These are phyloP conservation scores for Homolaphlyctis polyrhiza DNA, from an alignment of 371 early-diverging fungal species.

Conservation along the genomic window DNA sequence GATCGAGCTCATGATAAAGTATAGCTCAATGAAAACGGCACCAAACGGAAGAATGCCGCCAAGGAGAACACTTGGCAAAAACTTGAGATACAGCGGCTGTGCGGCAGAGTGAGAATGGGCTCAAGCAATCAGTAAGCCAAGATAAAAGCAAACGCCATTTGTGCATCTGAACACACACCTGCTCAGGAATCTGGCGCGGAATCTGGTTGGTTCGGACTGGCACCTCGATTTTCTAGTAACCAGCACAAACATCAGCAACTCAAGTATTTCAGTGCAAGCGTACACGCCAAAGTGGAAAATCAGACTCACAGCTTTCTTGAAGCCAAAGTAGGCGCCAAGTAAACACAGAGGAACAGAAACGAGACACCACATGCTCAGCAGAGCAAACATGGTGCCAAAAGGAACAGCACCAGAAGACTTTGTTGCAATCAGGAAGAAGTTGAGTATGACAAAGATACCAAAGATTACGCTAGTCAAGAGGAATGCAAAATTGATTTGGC, in stretches of 20 bases:
- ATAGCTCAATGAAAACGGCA: constrained; percentile 81
- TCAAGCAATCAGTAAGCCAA: not conserved
- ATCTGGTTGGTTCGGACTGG: constrained; percentile 90
- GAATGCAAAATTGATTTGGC: too few relatives aligned
- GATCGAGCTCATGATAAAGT: constrained; percentile 79
- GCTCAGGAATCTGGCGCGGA: constrained; percentile 87
- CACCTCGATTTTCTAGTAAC: constrained; percentile 54
- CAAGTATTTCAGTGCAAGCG: not conserved
- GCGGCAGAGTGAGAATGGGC: not conserved
- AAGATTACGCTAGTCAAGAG: constrained; percentile 49
- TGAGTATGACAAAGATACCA: constrained; percentile 67
- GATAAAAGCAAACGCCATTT: too few relatives aligned
- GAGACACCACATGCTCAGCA: constrained; percentile 82
- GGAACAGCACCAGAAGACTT: constrained; percentile 93
- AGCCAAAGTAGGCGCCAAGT: constrained; percentile 90
- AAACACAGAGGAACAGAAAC: constrained; percentile 85
- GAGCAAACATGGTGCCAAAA: constrained; percentile 79
- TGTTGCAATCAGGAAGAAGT: constrained; percentile 82
- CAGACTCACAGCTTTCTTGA: constrained; percentile 59
- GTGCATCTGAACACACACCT: constrained; percentile 15
- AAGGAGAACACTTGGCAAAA: constrained; percentile 69
- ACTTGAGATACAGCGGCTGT: constrained; percentile 61
- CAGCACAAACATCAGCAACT: not conserved
- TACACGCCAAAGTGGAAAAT: too few relatives aligned
- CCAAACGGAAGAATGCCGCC: constrained; percentile 87